A percentile compares a stretch with the other conserved stretches of the same genome.
Conservation (phyloP, 441 rosid species). For the Gossypium gossypioides region DNA sequence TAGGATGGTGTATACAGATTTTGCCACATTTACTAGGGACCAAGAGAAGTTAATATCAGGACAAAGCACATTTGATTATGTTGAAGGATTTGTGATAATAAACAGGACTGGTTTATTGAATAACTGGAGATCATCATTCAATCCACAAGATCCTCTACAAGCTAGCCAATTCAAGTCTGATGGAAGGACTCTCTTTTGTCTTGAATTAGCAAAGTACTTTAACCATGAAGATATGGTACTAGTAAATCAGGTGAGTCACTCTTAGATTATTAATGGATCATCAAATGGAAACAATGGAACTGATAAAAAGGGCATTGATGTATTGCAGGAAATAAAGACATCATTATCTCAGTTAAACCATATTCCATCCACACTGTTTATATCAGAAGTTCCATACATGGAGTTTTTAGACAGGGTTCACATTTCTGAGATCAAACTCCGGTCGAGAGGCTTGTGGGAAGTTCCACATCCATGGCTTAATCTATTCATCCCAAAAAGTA, state of each 20-base stretch:
- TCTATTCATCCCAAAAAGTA: conserved; percentile 74
- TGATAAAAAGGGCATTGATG: conserved; percentile 9
- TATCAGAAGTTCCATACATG: conserved; percentile 62
- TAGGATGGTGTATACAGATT: conserved; percentile 73
- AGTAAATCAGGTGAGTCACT: conserved; percentile 44
- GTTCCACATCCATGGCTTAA: conserved; percentile 98
- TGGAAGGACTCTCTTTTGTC: conserved; percentile 68
- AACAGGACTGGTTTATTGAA: conserved; percentile 69
- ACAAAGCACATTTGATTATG: conserved; percentile 52
- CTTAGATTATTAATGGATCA: conserved; percentile 8
- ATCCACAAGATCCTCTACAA: conserved; percentile 62
- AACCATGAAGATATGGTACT: conserved; percentile 27
- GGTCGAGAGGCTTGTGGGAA: conserved; percentile 87
- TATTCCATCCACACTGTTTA: conserved; percentile 61
- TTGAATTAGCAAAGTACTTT: conserved; percentile 78
- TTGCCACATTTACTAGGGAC: conserved; percentile 54
- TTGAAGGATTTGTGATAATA: conserved; percentile 85
- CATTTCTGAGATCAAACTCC: conserved; percentile 62
- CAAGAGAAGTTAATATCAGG: conserved; percentile 64
- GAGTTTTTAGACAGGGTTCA: conserved; percentile 90
- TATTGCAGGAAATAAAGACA: conserved; percentile 54
- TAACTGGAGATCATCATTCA: conserved; percentile 76
- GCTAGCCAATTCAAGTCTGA: conserved; percentile 69
- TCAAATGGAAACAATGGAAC: not conserved
- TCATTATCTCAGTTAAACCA: conserved; percentile 53